Percentiles rank a stretch among this genome's conserved stretches.
Evolutionary conservation across 192 early-diverging fungal species (phyloP).

Genomic region (Coemansia sp.): DNA sequence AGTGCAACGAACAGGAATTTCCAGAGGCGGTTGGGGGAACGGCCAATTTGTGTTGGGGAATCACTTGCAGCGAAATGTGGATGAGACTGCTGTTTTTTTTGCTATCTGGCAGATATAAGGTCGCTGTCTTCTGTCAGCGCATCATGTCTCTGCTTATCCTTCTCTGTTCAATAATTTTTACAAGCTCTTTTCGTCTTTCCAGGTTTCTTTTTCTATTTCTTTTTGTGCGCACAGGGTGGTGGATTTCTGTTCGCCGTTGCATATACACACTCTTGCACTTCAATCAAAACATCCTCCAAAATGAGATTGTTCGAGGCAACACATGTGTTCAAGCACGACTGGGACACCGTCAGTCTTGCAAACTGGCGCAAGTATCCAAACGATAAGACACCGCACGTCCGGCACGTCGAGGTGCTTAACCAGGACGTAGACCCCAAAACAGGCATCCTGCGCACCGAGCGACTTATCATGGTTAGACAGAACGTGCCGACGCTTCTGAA

Average conservation of each 20-base stretch:
- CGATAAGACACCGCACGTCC: slow-evolving; percentile 85
- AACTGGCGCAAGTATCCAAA: slow-evolving; percentile 99
- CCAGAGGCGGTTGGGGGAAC: not conserved
- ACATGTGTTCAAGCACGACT: slow-evolving; percentile 79
- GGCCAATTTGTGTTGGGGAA: not conserved
- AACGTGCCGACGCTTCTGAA: slow-evolving; percentile 76
- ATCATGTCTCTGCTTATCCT: too few species aligned
- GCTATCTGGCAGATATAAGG: too few species aligned
- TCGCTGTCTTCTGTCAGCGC: not conserved
- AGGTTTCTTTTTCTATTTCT: slow-evolving; percentile 5
- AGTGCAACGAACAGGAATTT: not conserved
- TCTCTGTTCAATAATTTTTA: too few species aligned
- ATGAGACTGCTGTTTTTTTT: too few species aligned
- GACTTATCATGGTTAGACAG: slow-evolving; percentile 88
- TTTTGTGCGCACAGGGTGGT: not conserved
- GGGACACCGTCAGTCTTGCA: slow-evolving; percentile 79
- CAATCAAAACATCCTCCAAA: slow-evolving; percentile 2
- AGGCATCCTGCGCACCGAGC: slow-evolving; percentile 84
- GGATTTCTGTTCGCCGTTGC: slow-evolving; percentile 1
- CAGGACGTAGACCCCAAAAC: slow-evolving; percentile 78
- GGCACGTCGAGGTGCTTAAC: slow-evolving; percentile 86
- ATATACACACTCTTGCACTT: not conserved
- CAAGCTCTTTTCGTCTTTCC: not conserved
- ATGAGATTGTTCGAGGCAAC: slow-evolving; percentile 88
- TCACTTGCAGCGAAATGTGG: not conserved